Percentiles rank a stretch among this genome's conserved stretches.
Evolutionary conservation across 2,329 filamentous ascomycete genomes (phyloP).

Genomic region (Chaetomium globosum): DNA sequence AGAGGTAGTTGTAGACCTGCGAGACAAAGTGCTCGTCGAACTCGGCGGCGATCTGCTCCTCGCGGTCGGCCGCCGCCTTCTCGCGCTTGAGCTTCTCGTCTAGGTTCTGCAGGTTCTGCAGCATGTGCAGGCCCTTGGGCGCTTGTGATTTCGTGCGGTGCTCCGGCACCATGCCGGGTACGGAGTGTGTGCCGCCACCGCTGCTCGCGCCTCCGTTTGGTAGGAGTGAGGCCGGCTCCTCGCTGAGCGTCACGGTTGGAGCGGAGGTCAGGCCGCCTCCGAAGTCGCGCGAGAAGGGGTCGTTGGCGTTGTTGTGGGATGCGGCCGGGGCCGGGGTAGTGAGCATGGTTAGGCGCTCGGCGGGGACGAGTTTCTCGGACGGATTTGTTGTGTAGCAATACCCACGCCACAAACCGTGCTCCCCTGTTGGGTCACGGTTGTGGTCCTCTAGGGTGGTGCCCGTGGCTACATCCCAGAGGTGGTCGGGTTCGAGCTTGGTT

Average conservation of each 20-base stretch:
- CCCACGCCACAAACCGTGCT: constrained; percentile 74
- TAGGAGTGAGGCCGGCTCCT: constrained; percentile 43
- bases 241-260: constrained; percentile 42
- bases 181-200: constrained; percentile 19
- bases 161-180: constrained; percentile 29
- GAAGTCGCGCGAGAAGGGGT: constrained; percentile 50
- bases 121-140: constrained; percentile 52
- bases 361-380: constrained; percentile 46
- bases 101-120: constrained; percentile 55
- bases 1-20: constrained; percentile 96
- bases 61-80: constrained; percentile 53
- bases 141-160: constrained; percentile 38
- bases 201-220: neutral
- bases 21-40: constrained; percentile 86
- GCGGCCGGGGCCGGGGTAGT: constrained; percentile 51
- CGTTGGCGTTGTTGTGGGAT: constrained; percentile 42
- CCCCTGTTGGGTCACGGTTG: constrained; percentile 59
- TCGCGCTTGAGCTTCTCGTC: constrained; percentile 55
- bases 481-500: constrained; percentile 80
- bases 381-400: constrained; percentile 58
- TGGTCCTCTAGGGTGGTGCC: constrained; percentile 49
- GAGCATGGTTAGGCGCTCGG: constrained; percentile 54
- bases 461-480: constrained; percentile 58
- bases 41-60: constrained; percentile 63
- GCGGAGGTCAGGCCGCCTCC: constrained; percentile 37